A percentile compares a stretch with the other conserved stretches of the same genome.
Conservation (phyloP, 2,329 filamentous ascomycete genomes). For the Chaetoscypha palmicola region DNA sequence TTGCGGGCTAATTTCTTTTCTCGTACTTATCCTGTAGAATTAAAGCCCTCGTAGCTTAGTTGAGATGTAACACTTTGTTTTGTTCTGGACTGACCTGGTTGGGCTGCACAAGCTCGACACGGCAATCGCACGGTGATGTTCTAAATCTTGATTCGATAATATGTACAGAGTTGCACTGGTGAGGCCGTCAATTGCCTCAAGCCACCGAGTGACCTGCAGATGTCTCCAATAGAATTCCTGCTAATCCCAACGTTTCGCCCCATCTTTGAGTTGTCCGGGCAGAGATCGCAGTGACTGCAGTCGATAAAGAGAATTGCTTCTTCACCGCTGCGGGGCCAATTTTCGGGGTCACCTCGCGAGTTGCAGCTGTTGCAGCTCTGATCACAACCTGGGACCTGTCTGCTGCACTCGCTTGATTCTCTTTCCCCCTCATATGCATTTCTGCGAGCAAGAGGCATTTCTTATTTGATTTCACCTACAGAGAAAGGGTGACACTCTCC, state of each 20-base stretch:
- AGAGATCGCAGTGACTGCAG: not conserved
- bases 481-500: too few relatives aligned
- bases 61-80: not conserved
- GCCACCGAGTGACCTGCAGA: too few relatives aligned
- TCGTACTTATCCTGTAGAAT: slow-evolving; percentile 20
- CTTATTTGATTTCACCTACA: too few relatives aligned
- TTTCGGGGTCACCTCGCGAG: not conserved
- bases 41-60: slow-evolving; percentile 8
- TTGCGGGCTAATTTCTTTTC: slow-evolving; percentile 1
- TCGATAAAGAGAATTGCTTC: slow-evolving; percentile 8
- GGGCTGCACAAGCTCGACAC: not conserved
- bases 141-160: slow-evolving; percentile 2
- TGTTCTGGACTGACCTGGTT: not conserved
- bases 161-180: not conserved
- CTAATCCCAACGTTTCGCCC: not conserved
- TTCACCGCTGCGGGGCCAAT: slow-evolving; percentile 2
- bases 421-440: too few relatives aligned
- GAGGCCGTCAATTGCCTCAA: not conserved
- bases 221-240: too few relatives aligned
- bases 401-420: too few relatives aligned
- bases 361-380: too few relatives aligned
- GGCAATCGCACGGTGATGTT: not conserved
- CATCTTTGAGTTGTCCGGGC: not conserved
- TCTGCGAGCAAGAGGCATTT: too few relatives aligned
- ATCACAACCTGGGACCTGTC: not conserved